phyloP scores from a whole-genome alignment of 1,284 basidiomycete genomes.

The Agaricales sp. region DNA sequence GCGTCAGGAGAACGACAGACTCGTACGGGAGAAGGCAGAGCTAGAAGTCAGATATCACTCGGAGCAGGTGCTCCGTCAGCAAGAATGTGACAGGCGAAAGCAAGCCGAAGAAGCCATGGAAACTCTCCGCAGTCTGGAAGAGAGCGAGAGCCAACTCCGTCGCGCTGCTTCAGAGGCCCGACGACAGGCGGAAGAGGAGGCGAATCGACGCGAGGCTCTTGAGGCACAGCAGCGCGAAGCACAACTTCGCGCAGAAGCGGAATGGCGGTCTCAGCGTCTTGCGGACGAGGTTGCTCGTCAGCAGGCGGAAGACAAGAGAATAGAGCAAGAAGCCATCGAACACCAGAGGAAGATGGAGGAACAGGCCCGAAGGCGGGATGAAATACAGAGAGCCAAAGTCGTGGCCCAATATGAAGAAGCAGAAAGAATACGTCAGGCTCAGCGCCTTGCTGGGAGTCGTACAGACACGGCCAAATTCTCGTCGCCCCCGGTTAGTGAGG shows the following conservation, averaged over 20 bases:
- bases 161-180: neutral
- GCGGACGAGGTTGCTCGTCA: neutral
- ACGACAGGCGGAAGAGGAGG: neutral
- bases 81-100: neutral
- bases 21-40: neutral
- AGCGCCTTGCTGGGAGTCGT: neutral
- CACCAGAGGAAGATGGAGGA: neutral
- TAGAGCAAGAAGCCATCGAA: neutral
- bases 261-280: neutral
- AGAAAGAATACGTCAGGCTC: neutral
- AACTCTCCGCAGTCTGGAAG: neutral
- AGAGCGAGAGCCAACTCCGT: too few relatives aligned
- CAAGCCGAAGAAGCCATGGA: neutral
- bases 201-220: neutral
- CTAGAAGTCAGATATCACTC: neutral
- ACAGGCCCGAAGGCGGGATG: neutral
- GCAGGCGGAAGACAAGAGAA: neutral
- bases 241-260: neutral
- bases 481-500: neutral
- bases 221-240: neutral
- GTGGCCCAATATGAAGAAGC: neutral
- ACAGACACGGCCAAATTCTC: neutral
- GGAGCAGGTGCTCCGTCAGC: neutral
- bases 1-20: neutral
- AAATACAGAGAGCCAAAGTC: neutral